Evolutionary conservation across 352 stramenopile genomes (phyloP), one percentile per base, ranked within the genome.

Genomic region (Globisporangium yorkense): DNA sequence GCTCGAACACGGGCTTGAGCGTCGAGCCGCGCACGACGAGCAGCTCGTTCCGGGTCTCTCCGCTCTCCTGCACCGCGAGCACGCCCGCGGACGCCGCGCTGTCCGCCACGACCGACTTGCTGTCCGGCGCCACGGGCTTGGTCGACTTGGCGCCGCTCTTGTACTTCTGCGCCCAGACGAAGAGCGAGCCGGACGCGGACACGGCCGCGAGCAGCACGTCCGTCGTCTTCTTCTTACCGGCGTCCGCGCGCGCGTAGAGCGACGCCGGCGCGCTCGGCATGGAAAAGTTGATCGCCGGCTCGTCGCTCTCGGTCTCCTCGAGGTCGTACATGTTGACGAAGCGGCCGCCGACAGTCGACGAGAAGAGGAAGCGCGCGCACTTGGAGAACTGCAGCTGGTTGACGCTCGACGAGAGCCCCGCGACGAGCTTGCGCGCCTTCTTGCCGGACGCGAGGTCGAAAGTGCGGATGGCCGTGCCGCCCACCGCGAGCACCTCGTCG

Each of bases 311-410:
- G 20, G 67, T 68, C 29, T 83, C 65, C 40, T 68, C 48, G 43
- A 92, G 62, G 68, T 94, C 84, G 70, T 92, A 92, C 67, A 92
- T 72, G 59, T 92, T 94, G 53, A 94, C 70, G 64, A 94, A 94
- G 51, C 84, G 80, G 5, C 76, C 79, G 27, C 77, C 72, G 16
- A 84, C 73, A 1, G 80, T 90, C 5, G 84, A 79, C 2, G 84
- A 82, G 54, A 92, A 77, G 27, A 94, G 60, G 61, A 87, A 94
- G 44, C 82, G 74, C 35, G 73, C 71, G 41, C 79, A 77, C 3
- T 58, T 54, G 20, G 84, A 86, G 54, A 92, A 94, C 29, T 61
- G 54, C n/a, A 94, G 65, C 60, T 87, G 73, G 50, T 77, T 81
- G 15, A 94, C 80, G 4, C 73, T 71, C 13, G 84, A 91, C 27